phyloP scores from a whole-genome alignment of 164 flowering plant genomes.

The Aristolochia contorta region DNA sequence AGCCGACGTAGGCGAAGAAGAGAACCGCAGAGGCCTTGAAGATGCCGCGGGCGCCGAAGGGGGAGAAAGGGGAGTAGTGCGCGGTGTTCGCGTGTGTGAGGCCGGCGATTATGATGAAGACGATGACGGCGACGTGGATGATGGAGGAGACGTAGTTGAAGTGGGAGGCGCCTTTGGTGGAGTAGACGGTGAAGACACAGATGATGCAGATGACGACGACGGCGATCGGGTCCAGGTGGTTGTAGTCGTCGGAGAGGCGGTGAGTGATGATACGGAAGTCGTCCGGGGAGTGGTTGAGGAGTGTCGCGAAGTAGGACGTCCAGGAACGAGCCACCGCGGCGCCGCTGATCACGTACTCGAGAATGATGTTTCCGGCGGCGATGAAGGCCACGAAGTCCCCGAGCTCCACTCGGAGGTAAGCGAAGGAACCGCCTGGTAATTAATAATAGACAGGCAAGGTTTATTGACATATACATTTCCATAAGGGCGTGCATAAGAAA shows the following conservation, averaged over 20 bases:
- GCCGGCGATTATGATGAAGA: slow-evolving; percentile 50
- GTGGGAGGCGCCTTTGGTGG: slow-evolving; percentile 48
- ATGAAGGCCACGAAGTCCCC: slow-evolving; percentile 75
- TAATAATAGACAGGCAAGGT: too few species aligned
- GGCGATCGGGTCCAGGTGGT: slow-evolving; percentile 55
- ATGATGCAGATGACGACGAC: slow-evolving; percentile 21
- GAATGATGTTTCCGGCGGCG: slow-evolving; percentile 66
- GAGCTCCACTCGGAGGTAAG: slow-evolving; percentile 63
- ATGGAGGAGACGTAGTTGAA: slow-evolving; percentile 46
- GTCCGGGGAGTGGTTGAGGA: slow-evolving; percentile 26
- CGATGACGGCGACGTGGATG: slow-evolving; percentile 31
- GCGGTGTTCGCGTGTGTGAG: slow-evolving; percentile 30
- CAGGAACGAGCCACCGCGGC: slow-evolving; percentile 63
- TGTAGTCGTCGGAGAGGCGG: slow-evolving; percentile 27
- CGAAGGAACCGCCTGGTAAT: slow-evolving; percentile 71
- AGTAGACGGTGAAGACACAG: slow-evolving; percentile 19
- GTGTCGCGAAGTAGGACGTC: slow-evolving; percentile 69
- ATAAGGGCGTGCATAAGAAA: too few species aligned
- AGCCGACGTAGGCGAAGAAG: slow-evolving; percentile 55
- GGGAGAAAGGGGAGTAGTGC: slow-evolving; percentile 32
- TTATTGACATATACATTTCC: too few species aligned
- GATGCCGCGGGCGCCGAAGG: slow-evolving; percentile 41
- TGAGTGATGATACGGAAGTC: slow-evolving; percentile 15
- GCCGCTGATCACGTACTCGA: slow-evolving; percentile 45
- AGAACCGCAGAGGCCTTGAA: slow-evolving; percentile 55